phyloP scores from a whole-genome alignment of 768 basidiomycete species.

The Amanita jacksonii region DNA sequence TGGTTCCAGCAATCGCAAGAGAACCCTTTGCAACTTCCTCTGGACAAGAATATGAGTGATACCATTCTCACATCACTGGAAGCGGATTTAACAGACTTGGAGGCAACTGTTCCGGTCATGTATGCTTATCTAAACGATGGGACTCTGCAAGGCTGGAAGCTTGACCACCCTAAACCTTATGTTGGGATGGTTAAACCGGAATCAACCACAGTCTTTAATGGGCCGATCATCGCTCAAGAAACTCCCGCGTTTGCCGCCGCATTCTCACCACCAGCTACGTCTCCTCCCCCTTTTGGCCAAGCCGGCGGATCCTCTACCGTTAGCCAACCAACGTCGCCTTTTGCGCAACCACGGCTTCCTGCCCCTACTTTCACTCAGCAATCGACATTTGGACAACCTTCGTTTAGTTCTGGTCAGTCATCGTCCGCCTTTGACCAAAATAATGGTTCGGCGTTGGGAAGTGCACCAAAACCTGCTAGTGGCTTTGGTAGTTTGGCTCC shows the following conservation, averaged over 20 bases:
- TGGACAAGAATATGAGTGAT: conserved; percentile 62
- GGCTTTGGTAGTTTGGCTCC: conserved; percentile 17
- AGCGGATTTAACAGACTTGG: conserved; percentile 50
- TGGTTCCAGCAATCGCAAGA: conserved; percentile 45
- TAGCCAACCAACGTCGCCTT: conserved; percentile 20
- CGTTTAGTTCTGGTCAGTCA: conserved; percentile 17
- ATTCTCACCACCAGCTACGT: conserved; percentile 7
- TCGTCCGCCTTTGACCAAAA: conserved; percentile 9
- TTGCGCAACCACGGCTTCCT: conserved; percentile 12
- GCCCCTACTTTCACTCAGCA: conserved; percentile 9
- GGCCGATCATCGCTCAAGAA: conserved; percentile 4
- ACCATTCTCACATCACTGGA: conserved; percentile 58
- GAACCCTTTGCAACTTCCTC: conserved; percentile 50
- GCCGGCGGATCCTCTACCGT: conserved; percentile 18
- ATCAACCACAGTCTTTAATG: not conserved
- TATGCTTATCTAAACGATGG: conserved; percentile 76
- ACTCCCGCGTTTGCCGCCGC: conserved; percentile 8
- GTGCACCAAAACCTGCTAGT: not conserved
- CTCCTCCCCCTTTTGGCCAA: conserved; percentile 7
- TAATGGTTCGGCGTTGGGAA: too few species aligned
- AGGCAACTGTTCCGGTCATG: conserved; percentile 43
- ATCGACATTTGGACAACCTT: conserved; percentile 17
- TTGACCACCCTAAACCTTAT: conserved; percentile 53
- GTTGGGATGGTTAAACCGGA: conserved; percentile 36
- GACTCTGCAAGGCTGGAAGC: conserved; percentile 63